Base-by-base conservation (phyloP, 2,329 filamentous ascomycete species). In the Calonectria multiphialidica region DNA sequence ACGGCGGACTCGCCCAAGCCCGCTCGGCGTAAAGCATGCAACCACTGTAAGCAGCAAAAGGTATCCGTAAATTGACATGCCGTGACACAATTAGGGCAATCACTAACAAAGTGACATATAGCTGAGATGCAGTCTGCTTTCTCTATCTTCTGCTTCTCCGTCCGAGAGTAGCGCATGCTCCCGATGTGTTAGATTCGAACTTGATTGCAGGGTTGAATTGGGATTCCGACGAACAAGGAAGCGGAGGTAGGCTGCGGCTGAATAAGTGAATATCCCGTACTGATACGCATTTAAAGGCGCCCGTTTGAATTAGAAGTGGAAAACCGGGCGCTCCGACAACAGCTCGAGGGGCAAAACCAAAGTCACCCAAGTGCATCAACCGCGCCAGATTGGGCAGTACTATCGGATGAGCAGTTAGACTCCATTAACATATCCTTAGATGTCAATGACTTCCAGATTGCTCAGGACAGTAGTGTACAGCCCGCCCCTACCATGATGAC, bases 21-120 rank as follows among this genome's bases (percentile, higher is more conserved):
- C 3, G 35, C 18, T 25, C 53, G 33, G 33, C 30, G 53, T 8
- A 57, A 57, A 8, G 53, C 53, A 37, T 57, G 53, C 12, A 57
- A 57, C 21, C 30, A 57, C 18, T 57, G 53, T 57, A 57, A 57
- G 12, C 53, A 57, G n/a, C 53, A 57, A 57, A 57, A 57, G 33
- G 53, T 57, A 57, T 2, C 33, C n/a, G 12, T 37, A 4, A 2
- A 25, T 21, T 10, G n/a, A 21, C 18, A 9, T 45, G 21, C 12
- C 18, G 42, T 45, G 42, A 18, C 18, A 45, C 15, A 8, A 3
- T 37, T 12, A 12, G 21, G 30, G 12, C 10, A 37, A 23, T 15
- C 23, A 10, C 30, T 57, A 37, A 37, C 23, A 10, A 23, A 37
- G 8, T 8, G 9, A 28, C 21, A 40, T 8, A 37, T 21, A 57